Conservation (phyloP, 148 eudicot genomes). For the Rhododendron simsii region DNA sequence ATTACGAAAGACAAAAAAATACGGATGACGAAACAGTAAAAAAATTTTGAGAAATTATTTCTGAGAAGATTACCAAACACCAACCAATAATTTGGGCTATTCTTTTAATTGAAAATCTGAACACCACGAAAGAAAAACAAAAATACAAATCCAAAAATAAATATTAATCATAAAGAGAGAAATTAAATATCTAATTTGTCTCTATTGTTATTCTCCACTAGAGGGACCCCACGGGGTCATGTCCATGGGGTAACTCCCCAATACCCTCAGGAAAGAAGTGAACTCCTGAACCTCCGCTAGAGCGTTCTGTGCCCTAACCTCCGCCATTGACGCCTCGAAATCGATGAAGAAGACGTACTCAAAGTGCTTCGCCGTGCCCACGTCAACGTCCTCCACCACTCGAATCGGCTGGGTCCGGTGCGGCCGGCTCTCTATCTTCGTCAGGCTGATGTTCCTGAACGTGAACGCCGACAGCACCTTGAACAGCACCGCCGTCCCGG, state of each 20-base stretch:
- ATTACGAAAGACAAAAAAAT: no score
- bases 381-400: slow-evolving; percentile 74
- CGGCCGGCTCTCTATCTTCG: slow-evolving; percentile 94
- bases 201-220: not conserved
- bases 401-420: slow-evolving; percentile 78
- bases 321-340: slow-evolving; percentile 96
- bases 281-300: slow-evolving; percentile 91
- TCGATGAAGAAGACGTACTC: slow-evolving; percentile 95
- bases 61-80: not conserved
- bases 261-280: slow-evolving; percentile 80
- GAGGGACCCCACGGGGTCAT: slow-evolving; percentile 83
- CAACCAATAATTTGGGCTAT: not conserved
- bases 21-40: no score
- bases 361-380: slow-evolving; percentile 90
- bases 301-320: slow-evolving; percentile 84
- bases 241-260: slow-evolving; percentile 99
- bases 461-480: slow-evolving; percentile 95
- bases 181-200: not conserved
- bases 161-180: not conserved
- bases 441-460: slow-evolving; percentile 79
- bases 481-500: slow-evolving; percentile 77
- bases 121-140: not conserved
- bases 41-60: no score
- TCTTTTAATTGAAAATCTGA: not conserved
- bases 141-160: not conserved